Evolutionary conservation across 2,329 filamentous ascomycete genomes (phyloP).

Genomic region (Aplosporella prunicola): DNA sequence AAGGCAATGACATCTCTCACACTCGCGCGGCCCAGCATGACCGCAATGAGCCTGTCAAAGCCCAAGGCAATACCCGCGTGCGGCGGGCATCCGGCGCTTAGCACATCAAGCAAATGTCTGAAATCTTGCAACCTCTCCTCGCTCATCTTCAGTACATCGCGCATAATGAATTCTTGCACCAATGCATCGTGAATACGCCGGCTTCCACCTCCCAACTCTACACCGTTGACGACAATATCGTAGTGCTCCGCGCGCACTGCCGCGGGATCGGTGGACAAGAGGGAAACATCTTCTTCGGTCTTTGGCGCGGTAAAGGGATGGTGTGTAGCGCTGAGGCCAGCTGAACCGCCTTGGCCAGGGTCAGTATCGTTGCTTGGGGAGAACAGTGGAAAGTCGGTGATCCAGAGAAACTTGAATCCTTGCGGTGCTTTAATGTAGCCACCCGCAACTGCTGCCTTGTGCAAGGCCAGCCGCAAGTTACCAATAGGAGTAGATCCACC

Average conservation of each 20-base stretch:
- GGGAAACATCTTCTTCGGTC: conserved; percentile 58
- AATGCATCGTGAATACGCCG: conserved; percentile 79
- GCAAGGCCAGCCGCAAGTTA: conserved; percentile 59
- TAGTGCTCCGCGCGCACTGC: conserved; percentile 77
- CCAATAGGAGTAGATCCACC: conserved; percentile 69
- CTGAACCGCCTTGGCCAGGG: conserved; percentile 70
- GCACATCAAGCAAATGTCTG: conserved; percentile 70
- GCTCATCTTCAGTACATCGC: conserved; percentile 71
- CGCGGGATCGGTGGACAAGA: conserved; percentile 63
- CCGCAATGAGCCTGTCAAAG: conserved; percentile 75
- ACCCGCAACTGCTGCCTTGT: conserved; percentile 57
- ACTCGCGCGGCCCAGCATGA: conserved; percentile 66
- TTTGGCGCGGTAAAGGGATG: conserved; percentile 93
- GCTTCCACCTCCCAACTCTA: conserved; percentile 88
- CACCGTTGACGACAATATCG: conserved; percentile 89
- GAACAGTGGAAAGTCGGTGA: conserved; percentile 88
- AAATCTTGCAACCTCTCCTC: conserved; percentile 69
- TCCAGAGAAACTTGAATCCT: conserved; percentile 68
- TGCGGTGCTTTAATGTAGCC: conserved; percentile 43
- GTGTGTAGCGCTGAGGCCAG: conserved; percentile 79
- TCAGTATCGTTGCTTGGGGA: conserved; percentile 56
- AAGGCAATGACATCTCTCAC: conserved; percentile 95
- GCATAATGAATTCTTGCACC: conserved; percentile 77
- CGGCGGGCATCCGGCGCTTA: conserved; percentile 80
- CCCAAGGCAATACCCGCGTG: conserved; percentile 91